A percentile compares a stretch with the other conserved stretches of the same genome.
phyloP scores from a whole-genome alignment of 169 alveolate genomes.

The Plasmodium inui region DNA sequence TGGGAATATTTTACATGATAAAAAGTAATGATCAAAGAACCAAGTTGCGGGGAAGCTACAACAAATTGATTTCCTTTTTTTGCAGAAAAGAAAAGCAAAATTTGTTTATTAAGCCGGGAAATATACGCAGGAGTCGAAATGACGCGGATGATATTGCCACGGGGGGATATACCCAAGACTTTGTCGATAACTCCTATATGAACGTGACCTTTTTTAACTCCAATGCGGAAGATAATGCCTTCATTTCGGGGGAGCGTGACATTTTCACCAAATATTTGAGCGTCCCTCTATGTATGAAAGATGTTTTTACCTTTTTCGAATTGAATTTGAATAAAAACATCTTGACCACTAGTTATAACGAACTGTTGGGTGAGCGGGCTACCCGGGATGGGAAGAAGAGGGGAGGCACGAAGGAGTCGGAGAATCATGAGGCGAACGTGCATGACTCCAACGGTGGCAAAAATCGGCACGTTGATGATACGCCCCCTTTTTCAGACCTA shows the following conservation, averaged over 20 bases:
- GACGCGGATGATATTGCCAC: not conserved
- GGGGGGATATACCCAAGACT: conserved; percentile 21
- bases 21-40: conserved; percentile 36
- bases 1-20: conserved; percentile 72
- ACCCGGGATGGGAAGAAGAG: conserved; percentile 1
- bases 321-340: conserved; percentile 66
- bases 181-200: conserved; percentile 57
- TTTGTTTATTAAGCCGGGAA: conserved; percentile 24
- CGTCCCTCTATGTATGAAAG: conserved; percentile 74
- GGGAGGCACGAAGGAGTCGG: not conserved
- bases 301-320: conserved; percentile 65
- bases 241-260: conserved; percentile 36
- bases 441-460: not conserved
- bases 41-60: conserved; percentile 3
- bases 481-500: not conserved
- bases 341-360: conserved; percentile 16
- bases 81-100: conserved; percentile 12
- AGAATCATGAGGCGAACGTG: not conserved
- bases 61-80: conserved; percentile 19
- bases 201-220: conserved; percentile 35
- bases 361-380: conserved; percentile 11
- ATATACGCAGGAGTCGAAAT: conserved; percentile 18
- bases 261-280: conserved; percentile 54
- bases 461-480: not conserved
- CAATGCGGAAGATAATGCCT: conserved; percentile 44